Conservation (phyloP, 208 protist genomes). For the Trichomonas vaginalis region DNA sequence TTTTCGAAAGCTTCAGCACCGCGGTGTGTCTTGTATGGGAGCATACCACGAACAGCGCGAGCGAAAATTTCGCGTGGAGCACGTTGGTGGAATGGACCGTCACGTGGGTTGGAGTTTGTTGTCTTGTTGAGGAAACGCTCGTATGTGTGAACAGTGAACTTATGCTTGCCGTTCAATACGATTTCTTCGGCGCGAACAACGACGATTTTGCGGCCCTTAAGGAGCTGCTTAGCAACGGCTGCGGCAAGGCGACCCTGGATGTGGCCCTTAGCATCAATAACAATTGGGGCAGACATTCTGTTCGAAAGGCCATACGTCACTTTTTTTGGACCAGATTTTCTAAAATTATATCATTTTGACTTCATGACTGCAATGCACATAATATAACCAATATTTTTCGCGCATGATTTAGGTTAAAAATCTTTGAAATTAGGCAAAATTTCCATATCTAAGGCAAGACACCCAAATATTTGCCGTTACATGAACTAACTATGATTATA, state of each 20-base stretch:
- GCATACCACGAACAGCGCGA: conserved; percentile 83
- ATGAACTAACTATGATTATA: too few relatives aligned
- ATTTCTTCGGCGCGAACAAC: conserved; percentile 50
- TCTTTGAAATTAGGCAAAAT: too few relatives aligned
- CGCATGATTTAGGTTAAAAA: too few relatives aligned
- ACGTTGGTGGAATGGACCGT: conserved; percentile 88
- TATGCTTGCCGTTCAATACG: background rate
- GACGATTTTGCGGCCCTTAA: conserved; percentile 79
- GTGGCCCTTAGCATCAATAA: conserved; percentile 88
- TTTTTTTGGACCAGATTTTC: too few relatives aligned
- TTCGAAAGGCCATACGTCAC: background rate
- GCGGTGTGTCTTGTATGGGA: conserved; percentile 74
- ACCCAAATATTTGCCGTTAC: too few relatives aligned
- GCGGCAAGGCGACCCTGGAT: conserved; percentile 84
- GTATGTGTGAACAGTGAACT: conserved; percentile 39
- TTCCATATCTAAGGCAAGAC: too few relatives aligned
- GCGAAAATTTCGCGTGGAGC: conserved; percentile 79
- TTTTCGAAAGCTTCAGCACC: conserved; percentile 53
- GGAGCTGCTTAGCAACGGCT: conserved; percentile 84
- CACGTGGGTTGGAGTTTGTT: conserved; percentile 81
- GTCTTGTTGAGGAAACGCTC: conserved; percentile 70
- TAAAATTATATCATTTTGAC: too few relatives aligned
- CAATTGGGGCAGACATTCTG: conserved; percentile 38
- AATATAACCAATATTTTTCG: too few relatives aligned
- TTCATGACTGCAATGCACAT: too few relatives aligned